Base-by-base conservation (phyloP, 331 rosid genomes). In the Spiraea crenata region DNA sequence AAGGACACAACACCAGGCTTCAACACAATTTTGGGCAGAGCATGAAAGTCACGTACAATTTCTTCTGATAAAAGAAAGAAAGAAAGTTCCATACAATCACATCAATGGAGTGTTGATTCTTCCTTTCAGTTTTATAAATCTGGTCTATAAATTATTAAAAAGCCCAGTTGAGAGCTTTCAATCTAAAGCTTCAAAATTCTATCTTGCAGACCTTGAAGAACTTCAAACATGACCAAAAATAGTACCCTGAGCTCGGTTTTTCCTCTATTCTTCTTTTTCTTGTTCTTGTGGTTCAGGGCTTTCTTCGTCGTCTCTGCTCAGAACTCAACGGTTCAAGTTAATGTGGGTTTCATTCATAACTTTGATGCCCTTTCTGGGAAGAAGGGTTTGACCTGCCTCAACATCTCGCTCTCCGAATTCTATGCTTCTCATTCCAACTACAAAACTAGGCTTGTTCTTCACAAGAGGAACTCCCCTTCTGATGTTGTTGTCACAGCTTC, bases 401-500 rank as follows among this genome's bases (percentile, higher is more conserved):
- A 72, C 12, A 57, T 82, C 66, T 38, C 82, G 1, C 45, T 78
- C 7, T 71, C 72, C 0, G 85, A 78, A 12, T 78, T 82, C 45
- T 77, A 82, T 41, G 73, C 77, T 10, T 38, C 72, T 3, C 35
- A 74, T 54, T 59, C 76, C 51, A 25, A 57, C 11, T 79, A 65
- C 65, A 63, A 42, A 0, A 82, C 86, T 11, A 76, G 83, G 69
- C 58, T 82, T 3, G 49, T 71, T 25, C 73, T 72, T 39, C 66
- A 76, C 38, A 7, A 65, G 3, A 72, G 76, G n/a, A 61, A 72
- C 34, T 44, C 79, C 37, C 35, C 16, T 3, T 7, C 49, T 2
- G 83, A 68, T 65, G 86, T 67, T 57, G 81, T 82, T 16, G 76
- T 48, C 7, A 78, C 86, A 3, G 86, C 86, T n/a, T 81, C 79